A percentile compares a stretch with the other conserved stretches of the same genome.
Conservation (phyloP, 345 rosid species). For the Brassica cretica region DNA sequence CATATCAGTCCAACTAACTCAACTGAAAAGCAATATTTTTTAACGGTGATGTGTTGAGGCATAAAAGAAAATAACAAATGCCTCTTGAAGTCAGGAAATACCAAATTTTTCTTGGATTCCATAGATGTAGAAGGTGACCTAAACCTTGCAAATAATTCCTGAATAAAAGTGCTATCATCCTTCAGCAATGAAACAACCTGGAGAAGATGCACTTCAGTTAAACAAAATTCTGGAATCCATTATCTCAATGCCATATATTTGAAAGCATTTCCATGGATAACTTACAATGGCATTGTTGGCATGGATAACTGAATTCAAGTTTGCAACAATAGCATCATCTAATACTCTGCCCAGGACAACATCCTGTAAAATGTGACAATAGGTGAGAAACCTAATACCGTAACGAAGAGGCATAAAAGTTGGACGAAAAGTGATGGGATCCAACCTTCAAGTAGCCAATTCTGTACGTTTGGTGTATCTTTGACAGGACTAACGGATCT, state of each 20-base stretch:
- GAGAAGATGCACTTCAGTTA: conserved; percentile 28
- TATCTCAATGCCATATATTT: conserved; percentile 17
- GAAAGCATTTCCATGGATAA: conserved; percentile 14
- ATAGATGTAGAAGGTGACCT: conserved; percentile 62
- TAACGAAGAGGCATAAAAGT: background rate
- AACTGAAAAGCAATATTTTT: conserved; percentile 3
- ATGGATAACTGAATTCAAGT: conserved; percentile 88
- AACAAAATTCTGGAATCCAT: conserved; percentile 17
- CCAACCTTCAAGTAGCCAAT: conserved; percentile 94
- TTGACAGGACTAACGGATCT: conserved; percentile 79
- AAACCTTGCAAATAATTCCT: conserved; percentile 89
- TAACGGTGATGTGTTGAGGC: background rate
- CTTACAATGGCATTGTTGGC: conserved; percentile 93
- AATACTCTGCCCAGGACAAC: conserved; percentile 89
- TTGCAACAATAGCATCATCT: conserved; percentile 87
- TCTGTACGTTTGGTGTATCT: conserved; percentile 97
- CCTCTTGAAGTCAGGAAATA: conserved; percentile 38
- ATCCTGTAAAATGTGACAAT: conserved; percentile 54
- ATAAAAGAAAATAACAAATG: conserved; percentile 26
- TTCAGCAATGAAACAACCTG: conserved; percentile 92
- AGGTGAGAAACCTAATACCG: conserved; percentile 19
- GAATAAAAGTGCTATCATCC: conserved; percentile 92
- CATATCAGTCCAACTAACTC: conserved; percentile 27
- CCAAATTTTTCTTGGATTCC: conserved; percentile 91
- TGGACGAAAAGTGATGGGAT: conserved; percentile 11